Evolutionary conservation across 768 basidiomycete species (phyloP), one percentile per base, ranked within the genome.

Genomic region (Naematelia aurantialba): DNA sequence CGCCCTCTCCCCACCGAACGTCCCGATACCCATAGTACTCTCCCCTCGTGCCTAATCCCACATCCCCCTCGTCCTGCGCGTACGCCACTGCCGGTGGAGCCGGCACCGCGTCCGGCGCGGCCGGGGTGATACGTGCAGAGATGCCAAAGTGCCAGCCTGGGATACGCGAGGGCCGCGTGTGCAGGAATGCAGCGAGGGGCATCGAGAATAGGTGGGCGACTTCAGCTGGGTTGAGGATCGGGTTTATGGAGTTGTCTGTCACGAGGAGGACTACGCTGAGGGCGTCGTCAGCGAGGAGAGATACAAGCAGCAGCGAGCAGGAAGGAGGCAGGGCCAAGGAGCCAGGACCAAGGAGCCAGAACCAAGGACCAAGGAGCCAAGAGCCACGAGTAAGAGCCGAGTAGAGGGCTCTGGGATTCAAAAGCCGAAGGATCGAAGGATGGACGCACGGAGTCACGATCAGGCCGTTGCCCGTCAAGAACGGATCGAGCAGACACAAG

Each of bases 191-290:
- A 17, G 78, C 70, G 12, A 94, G 82, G 0, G 91, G 90, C 67
- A 91, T 91, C 0, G 91, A 90, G 78, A 94, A 93, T 51, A 93
- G 81, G 44, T 83, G 82, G 1, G 83, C 80, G 17, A 93, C 91
- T 80, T 93, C 91, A 0, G 84, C 81, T 10, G 81, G 75, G 70
- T 93, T 92, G 12, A 92, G 79, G 22, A 88, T 85, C 0, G 91
- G 91, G 87, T 91, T 82, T 44, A 92, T 77, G 0, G 84, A 85
- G 58, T 85, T 85, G 77, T 92, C 89, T 0, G 89, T 82, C 21
- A 93, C 85, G 10, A 94, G 81, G 1, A 91, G 88, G 21, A 94
- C 87, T 0, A 93, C 88, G 1, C 91, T 93, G n/a, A n/a, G n/a
- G n/a, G n/a, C n/a, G 63, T 10, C 12, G 42, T 48, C 34, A 12